Base-by-base conservation (phyloP, 1,139 yeast genomes). In the Saccharomyces hybrid region DNA sequence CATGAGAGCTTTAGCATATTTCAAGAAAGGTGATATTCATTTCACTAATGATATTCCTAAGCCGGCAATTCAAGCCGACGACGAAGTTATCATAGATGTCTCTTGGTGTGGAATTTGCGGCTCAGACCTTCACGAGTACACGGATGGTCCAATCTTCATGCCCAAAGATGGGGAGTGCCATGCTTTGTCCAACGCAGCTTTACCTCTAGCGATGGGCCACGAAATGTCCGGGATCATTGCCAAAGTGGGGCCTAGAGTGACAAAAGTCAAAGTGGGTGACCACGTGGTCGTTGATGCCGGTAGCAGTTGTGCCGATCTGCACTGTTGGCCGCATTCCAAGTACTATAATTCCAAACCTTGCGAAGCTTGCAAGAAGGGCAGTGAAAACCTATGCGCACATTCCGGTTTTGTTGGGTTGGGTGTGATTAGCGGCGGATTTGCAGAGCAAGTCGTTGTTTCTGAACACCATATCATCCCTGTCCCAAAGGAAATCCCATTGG, bases 161-260 rank as follows among this genome's bases (percentile, higher is more conserved):
- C 65, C 65, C 3, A 52, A 60, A 30, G 66, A 67, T 49, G 70
- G 69, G 7, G 65, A 63, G 6, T 68, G 68, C 5, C 69, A 73
- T 57, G 63, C 63, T 8, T 59, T 72, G 47, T 72, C 77, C 2
- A 73, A 38, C 16, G 30, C 46, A 8, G 58, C 54, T 38, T 57
- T 67, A n/a, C 78, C 78, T 3, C 60, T 71, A 50, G 68, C 74
- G 48, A 65, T 84, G 73, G 89, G 89, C n/a, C 89, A 84, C 63
- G 89, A 84, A 63, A 71, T 73, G 55, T 64, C 75, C 1, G 80
- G 79, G 32, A 63, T 69, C 9, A 73, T 76, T 20, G 52, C 63
- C 20, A 70, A 63, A 25, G 64, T 75, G 14, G 79, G 79, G 27
- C 20, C 61, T 2, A 63, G 52, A 7, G 79, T 75, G 5, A 63